phyloP scores from a whole-genome alignment of 495 filamentous ascomycete species.

The Annulohypoxylon stygium region DNA sequence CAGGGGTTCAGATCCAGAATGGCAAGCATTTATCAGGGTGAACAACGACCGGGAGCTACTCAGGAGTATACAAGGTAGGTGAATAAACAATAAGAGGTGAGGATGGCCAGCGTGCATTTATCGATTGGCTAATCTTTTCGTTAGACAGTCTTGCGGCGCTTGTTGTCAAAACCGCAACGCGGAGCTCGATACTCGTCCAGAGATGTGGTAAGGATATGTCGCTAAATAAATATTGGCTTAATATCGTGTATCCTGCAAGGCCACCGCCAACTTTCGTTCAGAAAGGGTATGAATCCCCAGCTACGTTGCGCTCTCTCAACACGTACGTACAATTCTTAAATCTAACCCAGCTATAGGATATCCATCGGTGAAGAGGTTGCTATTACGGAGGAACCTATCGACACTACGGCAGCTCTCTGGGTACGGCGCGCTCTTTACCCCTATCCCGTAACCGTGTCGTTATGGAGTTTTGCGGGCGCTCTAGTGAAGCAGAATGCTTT shows the following conservation, averaged over 20 bases:
- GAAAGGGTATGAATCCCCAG: conserved; percentile 52
- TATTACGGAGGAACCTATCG: conserved; percentile 49
- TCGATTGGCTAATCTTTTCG: neutral
- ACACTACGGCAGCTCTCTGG: conserved; percentile 48
- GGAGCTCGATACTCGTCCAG: conserved; percentile 21
- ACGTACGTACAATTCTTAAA: neutral
- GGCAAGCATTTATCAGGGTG: conserved; percentile 73
- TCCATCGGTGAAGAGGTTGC: conserved; percentile 52
- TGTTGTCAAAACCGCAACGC: conserved; percentile 34
- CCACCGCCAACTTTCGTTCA: conserved; percentile 59
- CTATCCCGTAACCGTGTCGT: conserved; percentile 48
- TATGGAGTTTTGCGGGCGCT: conserved; percentile 53
- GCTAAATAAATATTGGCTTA: conserved; percentile 54
- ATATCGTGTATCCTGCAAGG: conserved; percentile 55
- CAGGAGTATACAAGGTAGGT: conserved; percentile 65
- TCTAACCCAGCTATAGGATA: conserved; percentile 49
- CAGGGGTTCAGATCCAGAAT: conserved; percentile 75
- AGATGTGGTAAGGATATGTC: conserved; percentile 44
- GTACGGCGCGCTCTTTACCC: conserved; percentile 55
- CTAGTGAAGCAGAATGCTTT: conserved; percentile 48
- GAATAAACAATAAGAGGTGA: neutral
- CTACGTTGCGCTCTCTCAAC: neutral
- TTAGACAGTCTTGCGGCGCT: conserved; percentile 51
- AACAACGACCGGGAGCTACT: conserved; percentile 64
- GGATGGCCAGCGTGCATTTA: neutral